A percentile compares a stretch with the other conserved stretches of the same genome.
phyloP scores from a whole-genome alignment of 23 red algal genomes.

The Cyanidiococcus yangmingshanensis region DNA sequence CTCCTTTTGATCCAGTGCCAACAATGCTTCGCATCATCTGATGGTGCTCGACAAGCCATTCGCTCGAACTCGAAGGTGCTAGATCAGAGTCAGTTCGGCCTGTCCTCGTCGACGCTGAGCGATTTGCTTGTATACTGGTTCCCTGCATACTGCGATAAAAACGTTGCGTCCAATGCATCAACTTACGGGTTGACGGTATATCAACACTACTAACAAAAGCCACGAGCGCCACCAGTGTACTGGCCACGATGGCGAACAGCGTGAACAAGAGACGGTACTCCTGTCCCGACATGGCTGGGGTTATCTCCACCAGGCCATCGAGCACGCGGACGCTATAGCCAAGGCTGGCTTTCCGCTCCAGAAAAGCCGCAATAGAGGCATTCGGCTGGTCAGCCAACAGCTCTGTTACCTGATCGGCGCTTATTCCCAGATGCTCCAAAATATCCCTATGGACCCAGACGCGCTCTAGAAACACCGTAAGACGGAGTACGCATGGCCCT shows the following conservation, averaged over 20 bases:
- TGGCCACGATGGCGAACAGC: not conserved
- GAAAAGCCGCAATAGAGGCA: not conserved
- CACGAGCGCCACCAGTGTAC: not conserved
- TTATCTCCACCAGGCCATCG: not conserved
- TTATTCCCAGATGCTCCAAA: not conserved
- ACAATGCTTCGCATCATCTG: not conserved
- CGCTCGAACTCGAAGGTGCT: not conserved
- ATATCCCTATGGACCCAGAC: not conserved
- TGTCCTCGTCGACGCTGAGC: not conserved
- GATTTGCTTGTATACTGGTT: not conserved
- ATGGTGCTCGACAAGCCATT: not conserved
- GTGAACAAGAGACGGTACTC: conserved; percentile 7
- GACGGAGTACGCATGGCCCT: not conserved
- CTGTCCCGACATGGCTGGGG: not conserved
- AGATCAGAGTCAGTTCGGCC: not conserved
- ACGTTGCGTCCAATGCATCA: not conserved
- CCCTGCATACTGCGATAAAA: not conserved
- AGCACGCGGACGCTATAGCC: not conserved
- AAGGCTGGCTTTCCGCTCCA: not conserved
- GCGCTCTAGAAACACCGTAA: not conserved
- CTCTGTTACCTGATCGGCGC: not conserved
- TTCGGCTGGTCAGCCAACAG: not conserved
- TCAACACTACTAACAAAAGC: not conserved
- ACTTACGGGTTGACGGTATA: not conserved
- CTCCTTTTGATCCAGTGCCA: not conserved